Conservation (phyloP, 768 basidiomycete genomes). For the Russula lepida region DNA sequence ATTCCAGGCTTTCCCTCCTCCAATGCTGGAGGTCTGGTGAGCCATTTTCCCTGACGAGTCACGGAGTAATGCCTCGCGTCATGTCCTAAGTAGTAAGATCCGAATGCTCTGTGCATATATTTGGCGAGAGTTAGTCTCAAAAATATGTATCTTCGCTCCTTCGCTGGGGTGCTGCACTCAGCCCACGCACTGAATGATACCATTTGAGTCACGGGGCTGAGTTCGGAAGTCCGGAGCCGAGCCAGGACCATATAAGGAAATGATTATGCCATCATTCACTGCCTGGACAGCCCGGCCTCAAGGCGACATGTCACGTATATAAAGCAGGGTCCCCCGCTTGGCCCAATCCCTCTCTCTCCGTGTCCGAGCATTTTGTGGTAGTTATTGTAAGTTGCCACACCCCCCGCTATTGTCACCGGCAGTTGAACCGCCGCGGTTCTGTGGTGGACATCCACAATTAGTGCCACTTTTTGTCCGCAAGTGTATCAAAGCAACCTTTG, state of each 20-base stretch:
- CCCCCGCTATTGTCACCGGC: neutral
- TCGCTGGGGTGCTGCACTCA: neutral
- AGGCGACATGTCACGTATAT: too few relatives aligned
- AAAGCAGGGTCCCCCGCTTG: neutral
- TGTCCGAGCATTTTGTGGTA: neutral
- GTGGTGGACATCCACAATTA: neutral
- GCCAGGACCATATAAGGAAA: neutral
- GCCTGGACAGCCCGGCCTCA: too few relatives aligned
- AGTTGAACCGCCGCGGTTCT: too few relatives aligned
- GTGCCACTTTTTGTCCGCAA: neutral
- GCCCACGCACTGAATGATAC: neutral
- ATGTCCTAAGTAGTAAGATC: neutral
- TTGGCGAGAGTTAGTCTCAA: neutral
- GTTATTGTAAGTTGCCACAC: neutral
- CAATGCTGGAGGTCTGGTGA: neutral
- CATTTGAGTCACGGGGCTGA: neutral
- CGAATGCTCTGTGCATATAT: too few relatives aligned
- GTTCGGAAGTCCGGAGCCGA: neutral
- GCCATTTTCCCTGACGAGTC: conserved; percentile 9
- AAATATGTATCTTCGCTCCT: neutral
- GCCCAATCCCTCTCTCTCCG: too few relatives aligned
- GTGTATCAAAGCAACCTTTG: conserved; percentile 3
- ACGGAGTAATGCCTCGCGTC: neutral
- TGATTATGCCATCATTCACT: too few relatives aligned
- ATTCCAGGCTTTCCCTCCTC: neutral